Evolutionary conservation across 352 stramenopile genomes (phyloP).

Genomic region (Globisporangium carolinianum): DNA sequence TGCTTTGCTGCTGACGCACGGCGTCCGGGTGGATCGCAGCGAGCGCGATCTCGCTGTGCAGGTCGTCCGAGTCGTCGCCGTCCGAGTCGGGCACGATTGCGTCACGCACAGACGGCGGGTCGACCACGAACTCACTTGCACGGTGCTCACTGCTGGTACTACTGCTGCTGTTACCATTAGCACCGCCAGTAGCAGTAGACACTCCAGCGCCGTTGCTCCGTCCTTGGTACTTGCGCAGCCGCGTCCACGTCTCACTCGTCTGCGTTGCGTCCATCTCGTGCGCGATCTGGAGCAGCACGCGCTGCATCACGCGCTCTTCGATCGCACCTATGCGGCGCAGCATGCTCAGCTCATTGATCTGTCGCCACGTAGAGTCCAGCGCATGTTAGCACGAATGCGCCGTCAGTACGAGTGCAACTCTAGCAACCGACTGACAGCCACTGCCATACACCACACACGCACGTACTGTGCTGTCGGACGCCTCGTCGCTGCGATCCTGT

Average conservation of each 20-base stretch:
- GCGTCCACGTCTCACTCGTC: constrained; percentile 37
- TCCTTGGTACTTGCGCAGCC: constrained; percentile 44
- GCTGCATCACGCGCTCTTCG: constrained; percentile 60
- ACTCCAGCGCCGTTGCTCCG: background rate
- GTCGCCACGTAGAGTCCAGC: background rate
- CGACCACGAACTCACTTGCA: constrained; percentile 6
- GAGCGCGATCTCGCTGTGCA: constrained; percentile 4
- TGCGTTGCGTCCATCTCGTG: constrained; percentile 25
- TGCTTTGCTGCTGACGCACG: constrained; percentile 14
- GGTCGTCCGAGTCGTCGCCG: constrained; percentile 13
- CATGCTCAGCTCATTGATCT: constrained; percentile 33
- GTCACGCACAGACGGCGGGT: constrained; percentile 23
- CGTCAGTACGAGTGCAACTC: background rate
- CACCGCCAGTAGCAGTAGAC: too few species aligned
- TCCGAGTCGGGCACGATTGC: constrained; percentile 10
- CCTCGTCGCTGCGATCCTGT: constrained; percentile 26
- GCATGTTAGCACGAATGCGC: too few species aligned
- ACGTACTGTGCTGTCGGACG: constrained; percentile 34
- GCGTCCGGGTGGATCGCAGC: constrained; percentile 19
- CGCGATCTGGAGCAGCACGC: constrained; percentile 51
- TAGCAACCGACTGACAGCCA: background rate
- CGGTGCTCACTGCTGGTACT: background rate
- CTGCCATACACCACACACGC: background rate
- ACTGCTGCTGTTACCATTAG: background rate
- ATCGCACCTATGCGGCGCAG: constrained; percentile 47